Percentiles rank a stretch among this genome's conserved stretches.
Evolutionary conservation across 257 asterid species (phyloP).

Genomic region (Lycium barbarum): DNA sequence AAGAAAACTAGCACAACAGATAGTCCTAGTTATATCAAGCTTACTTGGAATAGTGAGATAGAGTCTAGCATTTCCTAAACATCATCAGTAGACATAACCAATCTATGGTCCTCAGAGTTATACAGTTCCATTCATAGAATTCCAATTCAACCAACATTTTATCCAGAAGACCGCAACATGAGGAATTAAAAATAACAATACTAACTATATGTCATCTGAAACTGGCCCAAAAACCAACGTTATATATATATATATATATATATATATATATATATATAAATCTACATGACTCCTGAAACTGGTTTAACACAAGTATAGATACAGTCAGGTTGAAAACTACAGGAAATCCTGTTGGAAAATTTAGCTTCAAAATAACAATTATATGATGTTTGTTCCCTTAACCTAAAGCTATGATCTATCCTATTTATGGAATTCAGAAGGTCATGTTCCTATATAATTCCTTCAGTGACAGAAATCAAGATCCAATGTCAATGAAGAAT

Average conservation of each 20-base stretch:
- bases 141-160: background rate
- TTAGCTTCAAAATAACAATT: background rate
- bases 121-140: background rate
- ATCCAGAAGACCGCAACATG: background rate
- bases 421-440: background rate
- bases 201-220: background rate
- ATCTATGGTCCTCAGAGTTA: background rate
- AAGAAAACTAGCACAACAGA: background rate
- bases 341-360: background rate
- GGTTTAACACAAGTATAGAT: background rate
- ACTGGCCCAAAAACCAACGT: too few relatives aligned
- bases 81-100: background rate
- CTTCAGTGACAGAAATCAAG: background rate
- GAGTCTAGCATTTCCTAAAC: background rate
- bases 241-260: too few relatives aligned
- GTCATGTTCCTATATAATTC: background rate
- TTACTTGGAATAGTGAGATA: background rate
- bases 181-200: background rate
- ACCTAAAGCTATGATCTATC: background rate
- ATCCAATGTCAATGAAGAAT: background rate
- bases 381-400: background rate
- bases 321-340: background rate
- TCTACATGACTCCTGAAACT: background rate
- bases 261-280: too few relatives aligned
- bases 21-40: background rate